Evolutionary conservation across 2,329 filamentous ascomycete genomes (phyloP).

Genomic region (Aspergillus viridinutans): DNA sequence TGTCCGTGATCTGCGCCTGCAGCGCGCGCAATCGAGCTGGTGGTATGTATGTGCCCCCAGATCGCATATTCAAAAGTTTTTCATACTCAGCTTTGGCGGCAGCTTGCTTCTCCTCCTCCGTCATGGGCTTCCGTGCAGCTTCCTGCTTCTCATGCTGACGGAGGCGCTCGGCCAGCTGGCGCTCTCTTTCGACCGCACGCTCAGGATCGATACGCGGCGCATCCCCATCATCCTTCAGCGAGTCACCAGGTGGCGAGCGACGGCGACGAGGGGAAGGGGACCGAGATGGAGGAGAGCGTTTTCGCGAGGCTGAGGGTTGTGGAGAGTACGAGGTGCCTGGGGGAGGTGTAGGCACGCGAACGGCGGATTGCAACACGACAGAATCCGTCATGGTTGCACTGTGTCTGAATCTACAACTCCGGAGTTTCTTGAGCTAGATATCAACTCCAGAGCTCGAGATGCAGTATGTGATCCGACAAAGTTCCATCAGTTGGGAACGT

Average conservation of each 20-base stretch:
- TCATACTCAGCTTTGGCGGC: constrained; percentile 90
- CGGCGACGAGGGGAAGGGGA: constrained; percentile 51
- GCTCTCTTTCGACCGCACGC: constrained; percentile 47
- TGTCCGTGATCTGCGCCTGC: constrained; percentile 95
- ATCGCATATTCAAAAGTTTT: constrained; percentile 86
- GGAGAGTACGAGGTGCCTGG: constrained; percentile 47
- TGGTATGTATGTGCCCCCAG: constrained; percentile 93
- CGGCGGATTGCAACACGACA: constrained; percentile 51
- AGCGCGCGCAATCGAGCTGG: constrained; percentile 84
- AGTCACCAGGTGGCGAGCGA: constrained; percentile 42
- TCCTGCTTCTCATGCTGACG: constrained; percentile 49
- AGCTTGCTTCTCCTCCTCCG: constrained; percentile 80
- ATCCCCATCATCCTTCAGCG: constrained; percentile 31
- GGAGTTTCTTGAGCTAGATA: constrained; percentile 4
- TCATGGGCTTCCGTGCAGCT: constrained; percentile 50
- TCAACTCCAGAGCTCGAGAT: constrained; percentile 7
- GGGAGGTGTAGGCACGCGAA: constrained; percentile 56
- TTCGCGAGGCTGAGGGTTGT: constrained; percentile 48
- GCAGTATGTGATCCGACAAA: not conserved
- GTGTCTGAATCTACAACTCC: constrained; percentile 16
- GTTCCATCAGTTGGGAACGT: constrained; percentile 1
- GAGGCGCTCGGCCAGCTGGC: constrained; percentile 50
- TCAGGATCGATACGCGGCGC: constrained; percentile 49
- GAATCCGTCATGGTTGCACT: constrained; percentile 34
- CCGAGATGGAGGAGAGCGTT: constrained; percentile 54